phyloP scores from a whole-genome alignment of 139 green algal species.

The Deuterostichococcus epilithicus region DNA sequence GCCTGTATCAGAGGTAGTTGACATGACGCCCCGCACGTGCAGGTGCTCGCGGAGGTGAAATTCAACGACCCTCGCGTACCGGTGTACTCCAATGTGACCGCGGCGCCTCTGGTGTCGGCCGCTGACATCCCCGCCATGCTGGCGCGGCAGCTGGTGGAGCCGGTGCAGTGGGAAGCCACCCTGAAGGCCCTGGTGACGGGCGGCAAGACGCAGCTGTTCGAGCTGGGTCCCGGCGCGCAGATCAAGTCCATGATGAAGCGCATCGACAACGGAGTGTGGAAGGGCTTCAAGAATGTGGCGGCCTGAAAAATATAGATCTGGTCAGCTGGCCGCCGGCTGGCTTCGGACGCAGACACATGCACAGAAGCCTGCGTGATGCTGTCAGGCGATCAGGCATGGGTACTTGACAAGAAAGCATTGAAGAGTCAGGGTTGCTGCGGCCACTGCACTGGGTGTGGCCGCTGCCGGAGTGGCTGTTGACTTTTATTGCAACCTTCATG shows the following conservation, averaged over 20 bases:
- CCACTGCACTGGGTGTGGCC: no score
- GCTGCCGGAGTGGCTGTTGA: no score
- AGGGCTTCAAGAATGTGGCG: conserved; percentile 62
- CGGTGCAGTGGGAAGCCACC: conserved; percentile 69
- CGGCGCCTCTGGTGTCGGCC: conserved; percentile 52
- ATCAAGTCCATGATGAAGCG: conserved; percentile 94
- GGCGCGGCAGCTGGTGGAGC: conserved; percentile 82
- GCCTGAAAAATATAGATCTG: conserved; percentile 28
- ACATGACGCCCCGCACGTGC: no score
- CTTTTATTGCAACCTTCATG: no score
- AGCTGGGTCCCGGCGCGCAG: conserved; percentile 86
- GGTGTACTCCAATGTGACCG: conserved; percentile 89
- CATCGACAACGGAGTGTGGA: conserved; percentile 62
- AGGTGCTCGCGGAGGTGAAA: conserved; percentile 60
- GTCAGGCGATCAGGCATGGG: no score
- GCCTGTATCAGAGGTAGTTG: background rate
- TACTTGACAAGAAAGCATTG: no score
- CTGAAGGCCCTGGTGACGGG: conserved; percentile 33
- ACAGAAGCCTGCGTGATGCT: no score
- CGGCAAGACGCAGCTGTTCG: conserved; percentile 68
- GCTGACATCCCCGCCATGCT: conserved; percentile 61
- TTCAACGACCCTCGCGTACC: conserved; percentile 70
- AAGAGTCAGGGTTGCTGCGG: no score
- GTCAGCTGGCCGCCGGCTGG: no score
- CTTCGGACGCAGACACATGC: no score